Percentiles rank a stretch among this genome's conserved stretches.
These are phyloP conservation scores for Phytopythium kandeliae DNA, from an alignment of 352 stramenopile species.

Conservation along the genomic window DNA sequence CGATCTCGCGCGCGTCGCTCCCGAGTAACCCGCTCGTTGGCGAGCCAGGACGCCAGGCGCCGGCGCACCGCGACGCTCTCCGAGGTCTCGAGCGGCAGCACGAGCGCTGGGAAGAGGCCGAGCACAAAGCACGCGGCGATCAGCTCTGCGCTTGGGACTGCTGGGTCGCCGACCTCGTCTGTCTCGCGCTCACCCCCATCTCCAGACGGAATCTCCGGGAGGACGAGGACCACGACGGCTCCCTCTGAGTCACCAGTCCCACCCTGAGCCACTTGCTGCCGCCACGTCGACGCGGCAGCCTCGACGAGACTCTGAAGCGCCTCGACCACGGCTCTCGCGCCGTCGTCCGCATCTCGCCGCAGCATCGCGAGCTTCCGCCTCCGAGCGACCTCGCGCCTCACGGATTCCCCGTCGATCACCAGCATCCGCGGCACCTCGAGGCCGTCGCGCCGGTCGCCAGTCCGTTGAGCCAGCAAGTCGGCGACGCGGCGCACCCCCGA, in stretches of 20 bases:
- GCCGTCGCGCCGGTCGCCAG: not conserved
- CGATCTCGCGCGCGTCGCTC: conserved; percentile 25
- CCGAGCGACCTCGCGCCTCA: not conserved
- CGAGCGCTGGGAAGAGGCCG: conserved; percentile 45
- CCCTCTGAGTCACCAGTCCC: not conserved
- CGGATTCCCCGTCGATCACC: conserved; percentile 12
- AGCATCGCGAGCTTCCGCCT: not conserved
- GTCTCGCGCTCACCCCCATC: not conserved
- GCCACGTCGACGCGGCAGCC: not conserved
- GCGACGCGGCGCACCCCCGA: conserved; percentile 12
- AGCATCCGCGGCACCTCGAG: too few species aligned
- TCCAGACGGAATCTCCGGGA: not conserved
- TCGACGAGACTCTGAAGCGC: conserved; percentile 14
- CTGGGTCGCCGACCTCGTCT: conserved; percentile 10
- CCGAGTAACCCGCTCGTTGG: conserved; percentile 9
- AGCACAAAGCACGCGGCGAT: conserved; percentile 35
- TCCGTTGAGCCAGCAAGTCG: not conserved
- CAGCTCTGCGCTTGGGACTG: conserved; percentile 28
- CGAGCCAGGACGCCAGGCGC: conserved; percentile 1
- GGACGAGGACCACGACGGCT: not conserved
- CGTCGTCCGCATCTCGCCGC: not conserved
- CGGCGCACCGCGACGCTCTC: conserved; percentile 15
- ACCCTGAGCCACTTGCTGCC: not conserved
- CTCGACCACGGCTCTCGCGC: conserved; percentile 13
- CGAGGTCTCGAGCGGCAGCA: conserved; percentile 28